phyloP scores from a whole-genome alignment of 495 filamentous ascomycete genomes.

The Neurospora sp. region DNA sequence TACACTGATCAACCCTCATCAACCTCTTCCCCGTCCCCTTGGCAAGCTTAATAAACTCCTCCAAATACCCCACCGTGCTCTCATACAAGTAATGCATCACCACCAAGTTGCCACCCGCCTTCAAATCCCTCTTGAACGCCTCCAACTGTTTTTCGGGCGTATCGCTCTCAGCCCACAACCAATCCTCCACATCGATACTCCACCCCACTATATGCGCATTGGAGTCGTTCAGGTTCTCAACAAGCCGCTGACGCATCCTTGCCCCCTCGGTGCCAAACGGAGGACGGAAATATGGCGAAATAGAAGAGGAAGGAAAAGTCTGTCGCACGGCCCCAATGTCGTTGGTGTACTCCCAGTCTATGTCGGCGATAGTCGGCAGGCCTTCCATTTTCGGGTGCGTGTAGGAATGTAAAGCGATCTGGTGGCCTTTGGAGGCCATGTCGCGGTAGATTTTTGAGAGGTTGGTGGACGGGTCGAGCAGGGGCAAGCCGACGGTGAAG shows the following conservation, averaged over 20 bases:
- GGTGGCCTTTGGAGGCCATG: constrained; percentile 57
- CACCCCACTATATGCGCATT: constrained; percentile 53
- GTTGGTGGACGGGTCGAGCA: constrained; percentile 49
- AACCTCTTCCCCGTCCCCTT: constrained; percentile 55
- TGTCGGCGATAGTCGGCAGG: constrained; percentile 42
- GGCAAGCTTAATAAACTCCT: constrained; percentile 58
- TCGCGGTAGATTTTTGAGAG: constrained; percentile 54
- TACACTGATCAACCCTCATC: constrained; percentile 73
- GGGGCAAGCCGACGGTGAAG: constrained; percentile 62
- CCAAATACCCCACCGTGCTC: constrained; percentile 56
- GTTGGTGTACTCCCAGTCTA: constrained; percentile 61
- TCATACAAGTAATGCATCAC: constrained; percentile 71
- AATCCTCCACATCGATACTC: constrained; percentile 73
- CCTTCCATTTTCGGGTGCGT: constrained; percentile 70
- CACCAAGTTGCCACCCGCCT: constrained; percentile 57
- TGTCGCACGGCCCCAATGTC: constrained; percentile 48
- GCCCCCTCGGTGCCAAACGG: constrained; percentile 70
- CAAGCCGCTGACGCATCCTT: constrained; percentile 46
- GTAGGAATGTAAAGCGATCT: constrained; percentile 64
- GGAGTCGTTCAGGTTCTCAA: too few relatives aligned
- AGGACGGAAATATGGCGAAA: constrained; percentile 69
- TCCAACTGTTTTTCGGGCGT: constrained; percentile 68
- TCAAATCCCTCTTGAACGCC: constrained; percentile 60
- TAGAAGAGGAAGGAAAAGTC: too few relatives aligned
- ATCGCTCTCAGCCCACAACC: constrained; percentile 54